Conservation (phyloP, 2,329 filamentous ascomycete species). For the Huntiella abstrusa region DNA sequence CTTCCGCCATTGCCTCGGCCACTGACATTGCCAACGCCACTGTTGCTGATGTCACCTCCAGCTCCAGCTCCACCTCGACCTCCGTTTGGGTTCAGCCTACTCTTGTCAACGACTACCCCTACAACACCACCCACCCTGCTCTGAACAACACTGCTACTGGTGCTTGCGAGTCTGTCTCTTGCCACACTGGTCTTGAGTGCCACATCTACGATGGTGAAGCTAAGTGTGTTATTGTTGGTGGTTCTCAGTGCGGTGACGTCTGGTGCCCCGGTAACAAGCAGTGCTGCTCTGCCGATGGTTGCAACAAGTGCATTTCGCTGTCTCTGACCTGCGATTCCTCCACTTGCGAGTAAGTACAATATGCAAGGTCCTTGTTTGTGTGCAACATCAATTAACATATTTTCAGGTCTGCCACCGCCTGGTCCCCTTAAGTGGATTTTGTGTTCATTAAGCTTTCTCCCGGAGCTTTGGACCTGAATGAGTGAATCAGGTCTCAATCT, state of each 20-base stretch:
- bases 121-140: conserved; percentile 1
- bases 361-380: too few relatives aligned
- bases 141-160: conserved; percentile 10
- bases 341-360: neutral
- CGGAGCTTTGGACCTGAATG: too few relatives aligned
- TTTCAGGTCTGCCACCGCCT: neutral
- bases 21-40: neutral
- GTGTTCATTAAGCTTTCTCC: neutral
- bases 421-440: neutral
- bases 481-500: too few relatives aligned
- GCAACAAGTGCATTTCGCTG: conserved; percentile 8
- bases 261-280: conserved; percentile 10
- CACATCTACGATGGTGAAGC: conserved; percentile 6
- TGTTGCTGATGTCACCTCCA: neutral
- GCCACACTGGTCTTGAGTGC: conserved; percentile 10
- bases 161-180: conserved; percentile 4
- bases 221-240: conserved; percentile 7
- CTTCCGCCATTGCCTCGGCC: neutral
- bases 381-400: neutral
- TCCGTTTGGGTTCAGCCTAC: conserved; percentile 6
- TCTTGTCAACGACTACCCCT: conserved; percentile 8
- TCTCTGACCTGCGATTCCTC: neutral
- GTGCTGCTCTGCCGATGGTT: conserved; percentile 7
- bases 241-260: conserved; percentile 6
- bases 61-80: neutral